These are phyloP conservation scores for Sonneratia alba DNA, from an alignment of 345 rosid species.

Conservation along the genomic window DNA sequence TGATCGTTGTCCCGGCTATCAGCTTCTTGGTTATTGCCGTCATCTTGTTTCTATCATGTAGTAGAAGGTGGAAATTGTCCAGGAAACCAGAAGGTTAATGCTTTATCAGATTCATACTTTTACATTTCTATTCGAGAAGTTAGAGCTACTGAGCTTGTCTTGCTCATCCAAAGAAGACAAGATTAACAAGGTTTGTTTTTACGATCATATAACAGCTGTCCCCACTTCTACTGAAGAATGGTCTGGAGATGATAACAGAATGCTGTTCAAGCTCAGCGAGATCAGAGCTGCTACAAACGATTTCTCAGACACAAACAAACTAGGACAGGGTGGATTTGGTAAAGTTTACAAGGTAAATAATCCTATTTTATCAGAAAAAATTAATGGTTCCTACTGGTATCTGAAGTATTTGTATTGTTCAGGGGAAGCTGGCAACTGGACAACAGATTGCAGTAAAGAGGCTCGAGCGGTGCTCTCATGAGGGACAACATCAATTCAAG, in stretches of 20 bases:
- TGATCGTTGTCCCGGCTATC: neutral
- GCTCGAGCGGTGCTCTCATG: conserved; percentile 40
- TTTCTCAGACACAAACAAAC: conserved; percentile 3
- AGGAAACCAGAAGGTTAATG: neutral
- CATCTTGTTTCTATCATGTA: neutral
- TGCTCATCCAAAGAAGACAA: neutral
- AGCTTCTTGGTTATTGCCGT: neutral
- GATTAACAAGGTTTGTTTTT: neutral
- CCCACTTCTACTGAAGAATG: neutral
- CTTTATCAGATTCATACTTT: neutral
- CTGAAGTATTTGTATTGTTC: neutral
- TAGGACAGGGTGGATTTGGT: conserved; percentile 12
- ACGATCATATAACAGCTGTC: neutral
- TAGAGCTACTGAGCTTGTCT: neutral
- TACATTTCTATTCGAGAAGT: neutral
- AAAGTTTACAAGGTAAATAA: conserved; percentile 4
- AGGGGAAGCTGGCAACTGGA: conserved; percentile 40
- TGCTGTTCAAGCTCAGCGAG: neutral
- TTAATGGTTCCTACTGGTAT: neutral
- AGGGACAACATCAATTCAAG: conserved; percentile 44
- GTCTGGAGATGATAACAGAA: neutral
- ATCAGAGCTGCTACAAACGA: conserved; percentile 2
- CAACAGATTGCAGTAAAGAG: conserved; percentile 51
- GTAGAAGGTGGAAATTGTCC: neutral
- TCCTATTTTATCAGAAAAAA: neutral